These are phyloP conservation scores for Pichia sp. DNA, from an alignment of 1,139 yeast species.

Conservation along the genomic window DNA sequence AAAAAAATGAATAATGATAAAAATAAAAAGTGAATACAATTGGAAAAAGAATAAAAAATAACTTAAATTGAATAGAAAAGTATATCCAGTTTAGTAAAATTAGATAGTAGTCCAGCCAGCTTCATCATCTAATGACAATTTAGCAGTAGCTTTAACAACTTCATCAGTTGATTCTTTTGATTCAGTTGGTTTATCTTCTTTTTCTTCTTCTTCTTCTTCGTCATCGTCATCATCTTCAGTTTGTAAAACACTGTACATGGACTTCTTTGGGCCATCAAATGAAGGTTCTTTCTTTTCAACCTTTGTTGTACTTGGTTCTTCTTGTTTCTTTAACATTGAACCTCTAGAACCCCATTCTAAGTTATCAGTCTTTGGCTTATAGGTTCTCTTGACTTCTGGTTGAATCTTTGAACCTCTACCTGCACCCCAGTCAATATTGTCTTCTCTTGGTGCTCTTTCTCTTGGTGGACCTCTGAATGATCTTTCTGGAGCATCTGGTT, in stretches of 20 bases:
- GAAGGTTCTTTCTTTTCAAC: constrained; percentile 19
- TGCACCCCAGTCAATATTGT: constrained; percentile 42
- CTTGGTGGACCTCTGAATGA: constrained; percentile 27
- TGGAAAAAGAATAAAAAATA: background rate
- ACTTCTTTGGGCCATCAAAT: constrained; percentile 33
- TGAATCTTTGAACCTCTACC: constrained; percentile 36
- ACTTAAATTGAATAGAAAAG: too few relatives aligned
- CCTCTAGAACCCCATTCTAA: constrained; percentile 40
- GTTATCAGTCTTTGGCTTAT: constrained; percentile 25
- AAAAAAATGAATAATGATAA: background rate
- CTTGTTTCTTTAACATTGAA: constrained; percentile 14
- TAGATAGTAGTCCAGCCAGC: constrained; percentile 61
- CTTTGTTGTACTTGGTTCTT: constrained; percentile 30
- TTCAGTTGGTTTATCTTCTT: background rate
- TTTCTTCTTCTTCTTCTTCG: constrained; percentile 29
- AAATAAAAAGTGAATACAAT: background rate
- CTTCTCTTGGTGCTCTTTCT: constrained; percentile 33
- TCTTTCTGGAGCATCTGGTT: constrained; percentile 14
- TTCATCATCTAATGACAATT: constrained; percentile 35
- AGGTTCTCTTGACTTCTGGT: constrained; percentile 37
- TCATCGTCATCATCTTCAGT: constrained; percentile 61
- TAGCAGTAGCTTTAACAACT: constrained; percentile 37
- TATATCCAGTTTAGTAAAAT: too few relatives aligned
- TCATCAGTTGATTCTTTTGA: constrained; percentile 29
- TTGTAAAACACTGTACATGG: constrained; percentile 60